A percentile compares a stretch with the other conserved stretches of the same genome.
These are phyloP conservation scores for Linnemannia hyalina DNA, from an alignment of 192 early-diverging fungal genomes.

Conservation along the genomic window DNA sequence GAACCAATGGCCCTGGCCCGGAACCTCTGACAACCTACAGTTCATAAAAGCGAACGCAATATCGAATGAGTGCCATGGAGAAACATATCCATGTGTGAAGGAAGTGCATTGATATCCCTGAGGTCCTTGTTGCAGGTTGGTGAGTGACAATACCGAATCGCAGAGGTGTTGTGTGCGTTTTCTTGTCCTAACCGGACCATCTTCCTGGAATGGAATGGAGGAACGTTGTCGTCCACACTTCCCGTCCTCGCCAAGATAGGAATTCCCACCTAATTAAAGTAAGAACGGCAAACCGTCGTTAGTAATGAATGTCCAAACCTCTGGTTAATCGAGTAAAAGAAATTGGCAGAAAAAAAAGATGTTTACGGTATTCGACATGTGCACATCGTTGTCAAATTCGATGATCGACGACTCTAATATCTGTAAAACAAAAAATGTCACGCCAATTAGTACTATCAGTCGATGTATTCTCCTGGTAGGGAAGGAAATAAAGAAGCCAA, in stretches of 20 bases:
- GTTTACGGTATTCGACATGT: constrained; percentile 74
- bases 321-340: not conserved
- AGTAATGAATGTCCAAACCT: not conserved
- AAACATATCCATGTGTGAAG: no score
- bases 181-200: constrained; percentile 76
- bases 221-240: constrained; percentile 79
- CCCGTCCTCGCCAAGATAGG: constrained; percentile 74
- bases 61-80: not conserved
- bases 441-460: not conserved
- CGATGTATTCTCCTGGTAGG: not conserved
- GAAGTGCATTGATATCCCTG: no score
- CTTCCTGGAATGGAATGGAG: constrained; percentile 75
- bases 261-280: constrained; percentile 65
- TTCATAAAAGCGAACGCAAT: not conserved
- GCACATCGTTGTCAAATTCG: constrained; percentile 82
- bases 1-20: constrained; percentile 79
- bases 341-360: not conserved
- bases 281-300: not conserved
- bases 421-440: constrained; percentile 27
- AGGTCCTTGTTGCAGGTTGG: no score
- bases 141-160: constrained; percentile 56
- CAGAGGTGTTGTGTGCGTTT: constrained; percentile 63
- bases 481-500: not conserved
- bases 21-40: constrained; percentile 71
- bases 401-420: constrained; percentile 78